Base-by-base conservation (phyloP, 106 monocot species). In the Agapanthus africanus region DNA sequence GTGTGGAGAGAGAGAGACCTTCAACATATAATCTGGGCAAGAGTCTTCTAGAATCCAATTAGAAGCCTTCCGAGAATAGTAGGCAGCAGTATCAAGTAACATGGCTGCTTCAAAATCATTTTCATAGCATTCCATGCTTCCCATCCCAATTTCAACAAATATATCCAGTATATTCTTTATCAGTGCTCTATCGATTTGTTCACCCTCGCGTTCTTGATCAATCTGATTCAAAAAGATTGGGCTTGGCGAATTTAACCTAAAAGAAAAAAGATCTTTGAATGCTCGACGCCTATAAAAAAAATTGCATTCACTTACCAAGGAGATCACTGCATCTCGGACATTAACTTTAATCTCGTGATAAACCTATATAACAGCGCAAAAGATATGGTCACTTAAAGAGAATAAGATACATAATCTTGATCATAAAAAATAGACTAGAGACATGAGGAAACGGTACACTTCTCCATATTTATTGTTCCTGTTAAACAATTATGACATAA, bases 1-100 rank as follows among this genome's bases (percentile, higher is more conserved):
- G 8, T 0, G 22, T 21, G 37, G 63, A 63, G 38, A 36, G 2
- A 22, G 4, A 63, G 38, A 63, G 21, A 90, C 94, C 90, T 94
- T 94, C 39, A 90, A 52, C 90, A 90, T 90, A 71, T 94, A 94
- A 68, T 85, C 90, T 59, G 94, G 94, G 70, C 84, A 94, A 7
- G 94, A 87, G 63, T 90, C 90, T 52, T 84, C 82, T 35, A 70
- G n/a, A 50, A 94, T 90, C 94, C 94, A 94, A 40, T 54, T 79
- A 46, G 80, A 71, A 56, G 94, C 90, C 63, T 94, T 94, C 50
- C 87, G 69, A 33, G 94, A 90, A 78, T 94, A 94, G 56, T 90
- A 94, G 4, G 71, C 67, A 19, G 82, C 74, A 70, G 85, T 81
- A 56, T 90, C 85, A 2, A 75, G 39, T 31, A 94, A 79, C 84